Percentiles rank a stretch among this genome's conserved stretches.
These are phyloP conservation scores for Mycogone perniciosa DNA, from an alignment of 2,329 filamentous ascomycete genomes.

Conservation along the genomic window DNA sequence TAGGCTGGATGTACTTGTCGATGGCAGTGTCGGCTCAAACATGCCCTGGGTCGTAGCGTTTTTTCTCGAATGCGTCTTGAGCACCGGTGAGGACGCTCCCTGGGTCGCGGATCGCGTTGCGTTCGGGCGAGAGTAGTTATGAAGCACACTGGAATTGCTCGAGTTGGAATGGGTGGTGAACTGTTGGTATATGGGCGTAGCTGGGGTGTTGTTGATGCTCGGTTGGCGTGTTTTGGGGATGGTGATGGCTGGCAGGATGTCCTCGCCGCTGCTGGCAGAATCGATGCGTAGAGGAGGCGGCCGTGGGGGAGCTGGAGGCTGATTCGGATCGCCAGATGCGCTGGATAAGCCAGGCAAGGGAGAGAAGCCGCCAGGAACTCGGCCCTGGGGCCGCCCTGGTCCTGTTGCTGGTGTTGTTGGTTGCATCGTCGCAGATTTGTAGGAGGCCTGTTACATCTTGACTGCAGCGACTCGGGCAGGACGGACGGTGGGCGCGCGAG, in stretches of 20 bases:
- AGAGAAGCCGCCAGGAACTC: slow-evolving; percentile 51
- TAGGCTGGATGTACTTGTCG: slow-evolving; percentile 50
- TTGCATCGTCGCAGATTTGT: slow-evolving; percentile 38
- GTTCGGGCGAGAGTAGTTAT: slow-evolving; percentile 54
- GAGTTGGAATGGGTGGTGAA: slow-evolving; percentile 43
- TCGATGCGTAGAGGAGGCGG: slow-evolving; percentile 31
- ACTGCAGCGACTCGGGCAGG: slow-evolving; percentile 5
- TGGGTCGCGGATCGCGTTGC: slow-evolving; percentile 25
- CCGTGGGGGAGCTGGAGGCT: slow-evolving; percentile 20
- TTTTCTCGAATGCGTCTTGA: slow-evolving; percentile 50
- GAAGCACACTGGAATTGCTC: slow-evolving; percentile 40
- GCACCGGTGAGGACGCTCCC: slow-evolving; percentile 24
- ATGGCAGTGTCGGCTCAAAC: slow-evolving; percentile 68
- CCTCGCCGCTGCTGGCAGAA: slow-evolving; percentile 23
- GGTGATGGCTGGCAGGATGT: slow-evolving; percentile 31
- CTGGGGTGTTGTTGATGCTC: slow-evolving; percentile 29
- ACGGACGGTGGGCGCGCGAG: too few relatives aligned
- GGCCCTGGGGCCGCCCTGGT: slow-evolving; percentile 33
- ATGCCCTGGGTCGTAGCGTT: slow-evolving; percentile 69
- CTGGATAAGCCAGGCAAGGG: slow-evolving; percentile 36
- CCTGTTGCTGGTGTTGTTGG: slow-evolving; percentile 23
- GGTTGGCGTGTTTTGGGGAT: slow-evolving; percentile 41
- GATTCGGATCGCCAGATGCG: slow-evolving; percentile 22
- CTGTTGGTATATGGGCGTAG: slow-evolving; percentile 43
- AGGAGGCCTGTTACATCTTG: slow-evolving; percentile 38